Evolutionary conservation across 257 asterid genomes (phyloP).

Genomic region (Osmanthus fragrans): DNA sequence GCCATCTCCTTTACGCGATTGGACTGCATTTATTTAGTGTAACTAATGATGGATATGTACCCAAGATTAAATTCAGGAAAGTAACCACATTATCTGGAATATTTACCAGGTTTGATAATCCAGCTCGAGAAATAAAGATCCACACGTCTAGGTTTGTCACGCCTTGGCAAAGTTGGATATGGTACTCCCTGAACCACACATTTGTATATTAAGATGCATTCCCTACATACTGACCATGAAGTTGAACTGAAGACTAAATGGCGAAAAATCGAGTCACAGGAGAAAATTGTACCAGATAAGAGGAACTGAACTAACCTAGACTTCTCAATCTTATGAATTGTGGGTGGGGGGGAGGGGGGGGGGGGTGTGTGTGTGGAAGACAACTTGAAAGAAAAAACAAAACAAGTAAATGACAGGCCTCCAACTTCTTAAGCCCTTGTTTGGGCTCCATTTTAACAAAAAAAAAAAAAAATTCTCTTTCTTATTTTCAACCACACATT

Average conservation of each 20-base stretch:
- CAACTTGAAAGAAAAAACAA: not conserved
- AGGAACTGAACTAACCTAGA: not conserved
- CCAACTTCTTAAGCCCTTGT: too few species aligned
- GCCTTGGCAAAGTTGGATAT: constrained; percentile 63
- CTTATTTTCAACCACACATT: too few species aligned
- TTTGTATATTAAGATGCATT: constrained; percentile 17
- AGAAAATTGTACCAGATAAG: not conserved
- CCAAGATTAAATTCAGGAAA: not conserved
- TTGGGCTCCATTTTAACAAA: too few species aligned
- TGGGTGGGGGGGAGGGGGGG: too few species aligned
- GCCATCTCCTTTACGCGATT: constrained; percentile 76
- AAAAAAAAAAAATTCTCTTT: too few species aligned
- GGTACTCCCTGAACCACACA: constrained; percentile 64
- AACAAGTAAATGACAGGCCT: not conserved
- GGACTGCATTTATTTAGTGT: constrained; percentile 41
- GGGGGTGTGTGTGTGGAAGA: too few species aligned
- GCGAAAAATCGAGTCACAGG: not conserved
- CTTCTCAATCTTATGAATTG: not conserved
- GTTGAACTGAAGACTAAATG: not conserved
- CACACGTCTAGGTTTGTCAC: constrained; percentile 90
- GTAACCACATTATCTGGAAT: not conserved
- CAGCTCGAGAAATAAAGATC: constrained; percentile 93
- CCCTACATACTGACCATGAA: not conserved
- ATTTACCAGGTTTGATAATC: constrained; percentile 67
- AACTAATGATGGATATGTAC: not conserved